Percentiles rank a stretch among this genome's conserved stretches.
Evolutionary conservation across 75 land plant species (phyloP).

Genomic region (Adiantum capillusveneris): DNA sequence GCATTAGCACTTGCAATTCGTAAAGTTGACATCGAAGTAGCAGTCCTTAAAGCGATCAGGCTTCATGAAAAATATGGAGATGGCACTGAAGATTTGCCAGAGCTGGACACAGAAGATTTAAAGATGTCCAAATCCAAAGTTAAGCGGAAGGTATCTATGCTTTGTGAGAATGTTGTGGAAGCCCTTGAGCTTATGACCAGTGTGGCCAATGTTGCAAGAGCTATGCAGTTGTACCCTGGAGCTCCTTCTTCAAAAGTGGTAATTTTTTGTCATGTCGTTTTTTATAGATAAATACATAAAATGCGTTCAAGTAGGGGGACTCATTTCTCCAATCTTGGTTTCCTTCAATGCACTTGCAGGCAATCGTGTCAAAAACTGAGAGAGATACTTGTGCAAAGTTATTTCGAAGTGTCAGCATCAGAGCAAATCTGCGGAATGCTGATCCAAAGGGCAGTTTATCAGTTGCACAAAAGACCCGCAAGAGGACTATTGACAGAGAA

Average conservation of each 20-base stretch:
- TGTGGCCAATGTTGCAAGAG: neutral
- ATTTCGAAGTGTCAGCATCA: neutral
- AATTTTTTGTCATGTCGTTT: neutral
- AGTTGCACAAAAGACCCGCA: neutral
- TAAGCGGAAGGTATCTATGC: neutral
- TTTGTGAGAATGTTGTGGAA: neutral
- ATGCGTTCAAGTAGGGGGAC: no score
- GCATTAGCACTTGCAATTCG: constrained; percentile 16
- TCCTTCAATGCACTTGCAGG: no score
- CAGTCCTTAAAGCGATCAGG: neutral
- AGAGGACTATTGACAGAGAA: neutral
- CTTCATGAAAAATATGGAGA: neutral
- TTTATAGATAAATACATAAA: no score
- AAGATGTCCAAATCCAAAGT: neutral
- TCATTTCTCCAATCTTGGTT: no score
- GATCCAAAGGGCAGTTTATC: neutral
- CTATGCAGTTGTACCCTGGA: neutral
- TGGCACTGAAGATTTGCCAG: neutral
- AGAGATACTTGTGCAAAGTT: no score
- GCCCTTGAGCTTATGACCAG: neutral
- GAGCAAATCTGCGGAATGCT: neutral
- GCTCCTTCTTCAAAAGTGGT: constrained; percentile 3
- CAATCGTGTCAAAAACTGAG: no score
- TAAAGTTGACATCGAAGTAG: neutral
- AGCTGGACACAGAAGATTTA: neutral